Evolutionary conservation across 202 grass and related monocot species (phyloP).

Genomic region (Cymbopogon flexuosus): DNA sequence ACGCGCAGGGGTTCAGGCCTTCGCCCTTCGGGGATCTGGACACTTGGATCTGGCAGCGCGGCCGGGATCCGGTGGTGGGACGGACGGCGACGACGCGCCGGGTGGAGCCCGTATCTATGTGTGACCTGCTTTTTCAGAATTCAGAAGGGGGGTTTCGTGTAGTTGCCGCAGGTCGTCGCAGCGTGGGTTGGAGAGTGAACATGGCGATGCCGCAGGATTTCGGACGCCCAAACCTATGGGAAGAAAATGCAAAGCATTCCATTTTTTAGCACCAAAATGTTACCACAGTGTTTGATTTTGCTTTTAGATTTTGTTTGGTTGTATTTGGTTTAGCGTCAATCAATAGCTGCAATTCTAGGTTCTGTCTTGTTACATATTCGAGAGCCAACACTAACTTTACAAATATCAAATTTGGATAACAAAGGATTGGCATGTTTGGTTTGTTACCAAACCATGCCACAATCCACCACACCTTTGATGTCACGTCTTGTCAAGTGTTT

Average conservation of each 20-base stretch:
- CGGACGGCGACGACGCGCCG: slow-evolving; percentile 28
- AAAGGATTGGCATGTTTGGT: no score
- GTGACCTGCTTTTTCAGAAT: slow-evolving; percentile 12
- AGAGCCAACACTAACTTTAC: no score
- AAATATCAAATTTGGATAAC: no score
- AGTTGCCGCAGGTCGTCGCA: not conserved
- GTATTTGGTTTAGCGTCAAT: no score
- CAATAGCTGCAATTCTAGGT: no score
- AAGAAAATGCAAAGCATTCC: not conserved
- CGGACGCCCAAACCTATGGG: not conserved
- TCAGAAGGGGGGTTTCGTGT: slow-evolving; percentile 33
- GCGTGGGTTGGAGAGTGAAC: not conserved
- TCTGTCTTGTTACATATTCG: no score
- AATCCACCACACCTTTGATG: no score
- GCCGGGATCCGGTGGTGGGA: slow-evolving; percentile 4
- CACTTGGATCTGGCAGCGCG: slow-evolving; percentile 37
- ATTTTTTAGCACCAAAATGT: not conserved
- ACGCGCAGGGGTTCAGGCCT: not conserved
- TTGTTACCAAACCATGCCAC: no score
- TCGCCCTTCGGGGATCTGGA: slow-evolving; percentile 19
- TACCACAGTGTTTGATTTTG: not conserved
- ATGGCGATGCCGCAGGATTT: not conserved
- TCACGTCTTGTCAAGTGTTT: no score
- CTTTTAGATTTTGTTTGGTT: no score
- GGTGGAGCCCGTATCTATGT: slow-evolving; percentile 12